phyloP scores from a whole-genome alignment of 306 rosid species.

The Cucurbita argyrosperma region DNA sequence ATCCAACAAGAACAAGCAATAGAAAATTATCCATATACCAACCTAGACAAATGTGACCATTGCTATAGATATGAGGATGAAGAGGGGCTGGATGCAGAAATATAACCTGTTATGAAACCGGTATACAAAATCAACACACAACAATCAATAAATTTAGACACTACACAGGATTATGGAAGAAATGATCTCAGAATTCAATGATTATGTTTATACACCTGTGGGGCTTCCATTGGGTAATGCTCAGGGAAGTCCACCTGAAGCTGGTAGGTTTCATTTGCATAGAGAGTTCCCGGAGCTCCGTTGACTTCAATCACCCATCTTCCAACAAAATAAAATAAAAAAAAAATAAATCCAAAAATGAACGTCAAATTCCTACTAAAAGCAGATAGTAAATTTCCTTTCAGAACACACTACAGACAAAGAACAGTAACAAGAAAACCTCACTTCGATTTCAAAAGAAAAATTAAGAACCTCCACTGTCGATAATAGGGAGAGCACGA shows the following conservation, averaged over 20 bases:
- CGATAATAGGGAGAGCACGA: background rate
- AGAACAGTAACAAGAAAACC: background rate
- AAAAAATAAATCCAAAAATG: background rate
- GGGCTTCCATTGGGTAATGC: conserved; percentile 99
- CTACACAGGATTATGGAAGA: background rate
- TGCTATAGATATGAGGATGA: conserved; percentile 98
- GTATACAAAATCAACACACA: conserved; percentile 10
- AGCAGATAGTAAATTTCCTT: background rate
- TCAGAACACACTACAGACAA: background rate
- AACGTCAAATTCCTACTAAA: background rate
- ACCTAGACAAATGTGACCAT: conserved; percentile 99
- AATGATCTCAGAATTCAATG: background rate
- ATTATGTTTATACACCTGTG: conserved; percentile 44
- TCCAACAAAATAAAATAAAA: background rate
- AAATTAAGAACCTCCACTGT: background rate
- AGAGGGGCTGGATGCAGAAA: conserved; percentile 94
- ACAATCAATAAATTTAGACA: background rate
- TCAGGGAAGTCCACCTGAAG: conserved; percentile 99
- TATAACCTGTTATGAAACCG: conserved; percentile 50
- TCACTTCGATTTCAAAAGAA: background rate
- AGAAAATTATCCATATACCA: conserved; percentile 6
- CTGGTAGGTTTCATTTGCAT: conserved; percentile 78
- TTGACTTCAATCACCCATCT: conserved; percentile 99
- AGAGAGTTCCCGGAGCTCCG: conserved; percentile 97
- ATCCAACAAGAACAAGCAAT: background rate